Evolutionary conservation across 2,329 filamentous ascomycete genomes (phyloP), one percentile per base, ranked within the genome.

Genomic region (Trichoderma sp.): DNA sequence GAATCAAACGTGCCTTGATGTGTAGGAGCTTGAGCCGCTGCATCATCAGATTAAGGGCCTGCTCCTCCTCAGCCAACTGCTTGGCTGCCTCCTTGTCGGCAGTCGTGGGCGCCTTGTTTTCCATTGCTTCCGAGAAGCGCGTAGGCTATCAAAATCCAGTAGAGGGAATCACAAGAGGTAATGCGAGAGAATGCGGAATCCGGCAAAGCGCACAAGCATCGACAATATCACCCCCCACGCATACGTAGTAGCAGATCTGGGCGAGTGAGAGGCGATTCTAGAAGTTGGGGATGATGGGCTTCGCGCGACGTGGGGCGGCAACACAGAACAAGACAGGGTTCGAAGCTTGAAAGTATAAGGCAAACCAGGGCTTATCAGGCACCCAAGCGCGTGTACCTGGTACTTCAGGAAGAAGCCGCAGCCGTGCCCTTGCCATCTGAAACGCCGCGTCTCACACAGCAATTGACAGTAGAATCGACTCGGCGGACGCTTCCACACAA

Each of bases 11-110:
- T 86, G 87, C 89, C 85, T 89, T 87, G 79, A 89, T 83, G 79
- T 91, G 88, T n/a, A 90, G 82, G 64, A 88, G 83, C 78, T 89
- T 88, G 71, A 91, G 84, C 41, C 86, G 85, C 78, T 87, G 83
- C 78, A 91, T 84, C 29, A 86, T 86, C 75, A 86, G 83, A 76
- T 88, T 85, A 7, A 91, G 83, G 75, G 86, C 86, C 73, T 86
- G 84, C 80, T 91, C 88, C 65, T 89, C 86, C 83, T 84, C 84
- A 9, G 82, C 80, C 73, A 84, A 84, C 53, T 82, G 80, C 67
- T 77, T 78, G 38, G 75, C 78, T 69, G 76, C 76, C 45, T 75
- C 76, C 72, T 77, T 78, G 71, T 80, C 78, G 41, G 78, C 74
- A 31, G 77, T 73, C 60, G 60, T 67, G 56, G 78, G 63, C 76